These are phyloP conservation scores for Diaporthe caulivora DNA, from an alignment of 2,329 filamentous ascomycete species.

Conservation along the genomic window DNA sequence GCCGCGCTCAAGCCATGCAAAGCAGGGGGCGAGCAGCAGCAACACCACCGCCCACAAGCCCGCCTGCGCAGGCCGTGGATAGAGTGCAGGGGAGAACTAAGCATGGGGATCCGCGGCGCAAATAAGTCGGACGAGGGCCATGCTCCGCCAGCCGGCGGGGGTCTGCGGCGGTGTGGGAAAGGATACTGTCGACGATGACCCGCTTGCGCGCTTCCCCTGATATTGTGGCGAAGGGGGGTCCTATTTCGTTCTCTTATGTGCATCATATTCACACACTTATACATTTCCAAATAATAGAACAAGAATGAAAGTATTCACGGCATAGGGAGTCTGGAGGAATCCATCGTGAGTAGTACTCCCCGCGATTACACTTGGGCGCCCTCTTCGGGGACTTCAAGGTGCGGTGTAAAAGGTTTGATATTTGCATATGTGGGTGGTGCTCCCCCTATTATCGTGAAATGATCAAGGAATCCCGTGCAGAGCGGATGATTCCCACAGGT, in stretches of 20 bases:
- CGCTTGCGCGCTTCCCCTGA: not conserved
- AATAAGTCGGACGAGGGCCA: not conserved
- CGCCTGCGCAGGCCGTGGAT: not conserved
- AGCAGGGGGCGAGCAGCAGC: not conserved
- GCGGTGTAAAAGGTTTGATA: not conserved
- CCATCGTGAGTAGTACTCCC: not conserved
- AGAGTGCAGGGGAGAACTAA: not conserved
- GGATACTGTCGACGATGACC: too few relatives aligned
- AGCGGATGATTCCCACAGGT: not conserved
- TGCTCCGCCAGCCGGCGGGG: not conserved
- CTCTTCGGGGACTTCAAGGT: not conserved
- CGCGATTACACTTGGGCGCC: too few relatives aligned
- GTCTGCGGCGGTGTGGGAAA: not conserved
- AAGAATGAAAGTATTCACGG: not conserved
- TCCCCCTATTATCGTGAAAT: too few relatives aligned
- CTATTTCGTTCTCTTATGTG: not conserved
- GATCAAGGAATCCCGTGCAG: not conserved
- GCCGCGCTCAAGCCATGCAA: not conserved
- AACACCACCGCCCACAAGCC: not conserved
- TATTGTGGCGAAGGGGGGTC: not conserved
- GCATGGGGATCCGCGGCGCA: not conserved
- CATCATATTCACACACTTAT: not conserved
- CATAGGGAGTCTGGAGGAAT: not conserved
- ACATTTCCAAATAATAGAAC: not conserved
- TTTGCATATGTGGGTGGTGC: not conserved